Evolutionary conservation across 208 protist genomes (phyloP).

Genomic region (Trypanosoma congolense): DNA sequence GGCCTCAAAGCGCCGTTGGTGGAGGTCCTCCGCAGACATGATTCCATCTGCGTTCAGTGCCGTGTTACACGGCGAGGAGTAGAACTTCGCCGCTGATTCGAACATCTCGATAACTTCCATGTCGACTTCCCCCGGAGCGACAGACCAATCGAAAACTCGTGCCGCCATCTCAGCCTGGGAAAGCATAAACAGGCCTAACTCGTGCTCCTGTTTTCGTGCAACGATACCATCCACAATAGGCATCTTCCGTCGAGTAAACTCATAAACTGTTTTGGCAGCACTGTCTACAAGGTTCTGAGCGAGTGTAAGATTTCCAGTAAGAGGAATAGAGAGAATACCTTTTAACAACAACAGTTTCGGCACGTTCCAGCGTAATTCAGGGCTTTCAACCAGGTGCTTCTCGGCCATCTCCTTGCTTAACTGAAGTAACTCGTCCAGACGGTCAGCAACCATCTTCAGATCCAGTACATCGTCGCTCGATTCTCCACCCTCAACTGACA

Average conservation of each 20-base stretch:
- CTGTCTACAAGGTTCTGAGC: constrained; percentile 43
- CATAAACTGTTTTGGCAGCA: constrained; percentile 47
- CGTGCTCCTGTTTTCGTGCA: constrained; percentile 40
- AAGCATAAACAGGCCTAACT: constrained; percentile 72
- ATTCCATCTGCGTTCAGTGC: constrained; percentile 71
- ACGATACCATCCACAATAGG: constrained; percentile 52
- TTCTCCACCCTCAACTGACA: constrained; percentile 28
- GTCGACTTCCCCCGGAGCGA: constrained; percentile 36
- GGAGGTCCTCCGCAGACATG: constrained; percentile 41
- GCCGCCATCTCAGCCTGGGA: constrained; percentile 56
- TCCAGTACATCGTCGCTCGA: constrained; percentile 30
- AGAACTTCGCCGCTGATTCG: constrained; percentile 54
- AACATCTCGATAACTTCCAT: constrained; percentile 31
- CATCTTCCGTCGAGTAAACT: constrained; percentile 31
- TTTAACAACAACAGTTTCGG: constrained; percentile 79
- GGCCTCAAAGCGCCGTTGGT: constrained; percentile 32
- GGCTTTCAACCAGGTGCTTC: constrained; percentile 23
- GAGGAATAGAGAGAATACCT: constrained; percentile 56
- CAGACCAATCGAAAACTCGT: constrained; percentile 64
- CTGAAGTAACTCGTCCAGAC: constrained; percentile 58
- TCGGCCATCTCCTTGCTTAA: constrained; percentile 30
- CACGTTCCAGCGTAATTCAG: constrained; percentile 55
- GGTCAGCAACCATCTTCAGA: constrained; percentile 47
- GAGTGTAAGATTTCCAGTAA: constrained; percentile 61
- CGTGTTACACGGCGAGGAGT: constrained; percentile 56